phyloP scores from a whole-genome alignment of 768 basidiomycete genomes.

The Phaffia australis region DNA sequence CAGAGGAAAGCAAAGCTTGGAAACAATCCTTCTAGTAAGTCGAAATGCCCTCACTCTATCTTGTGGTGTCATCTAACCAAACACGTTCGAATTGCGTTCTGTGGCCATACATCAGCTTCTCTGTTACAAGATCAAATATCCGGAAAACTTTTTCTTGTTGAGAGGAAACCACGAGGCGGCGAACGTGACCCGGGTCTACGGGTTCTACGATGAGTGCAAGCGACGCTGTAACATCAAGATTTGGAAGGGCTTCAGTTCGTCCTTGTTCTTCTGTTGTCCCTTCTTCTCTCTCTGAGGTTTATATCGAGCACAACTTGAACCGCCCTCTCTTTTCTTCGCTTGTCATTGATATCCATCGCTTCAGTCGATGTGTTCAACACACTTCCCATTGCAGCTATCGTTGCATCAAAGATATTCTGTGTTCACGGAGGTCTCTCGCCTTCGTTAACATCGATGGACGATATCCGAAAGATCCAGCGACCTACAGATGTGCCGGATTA shows the following conservation, averaged over 20 bases:
- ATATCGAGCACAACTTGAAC: background rate
- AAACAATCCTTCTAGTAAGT: slow-evolving; percentile 71
- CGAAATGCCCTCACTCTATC: background rate
- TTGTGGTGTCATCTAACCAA: background rate
- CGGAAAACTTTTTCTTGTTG: slow-evolving; percentile 96
- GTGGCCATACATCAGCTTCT: slow-evolving; percentile 44
- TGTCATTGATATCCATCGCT: background rate
- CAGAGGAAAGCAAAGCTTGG: slow-evolving; percentile 93
- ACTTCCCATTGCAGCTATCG: slow-evolving; percentile 93
- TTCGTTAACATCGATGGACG: slow-evolving; percentile 62
- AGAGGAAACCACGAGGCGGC: slow-evolving; percentile 99
- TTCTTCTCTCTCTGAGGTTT: background rate
- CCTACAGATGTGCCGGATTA: slow-evolving; percentile 99
- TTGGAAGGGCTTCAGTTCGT: slow-evolving; percentile 81
- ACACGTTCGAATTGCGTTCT: background rate
- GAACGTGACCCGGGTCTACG: slow-evolving; percentile 97
- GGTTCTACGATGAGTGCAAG: slow-evolving; percentile 99
- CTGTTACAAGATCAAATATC: slow-evolving; percentile 99
- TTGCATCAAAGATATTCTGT: slow-evolving; percentile 98
- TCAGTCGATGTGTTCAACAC: slow-evolving; percentile 93
- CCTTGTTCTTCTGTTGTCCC: background rate
- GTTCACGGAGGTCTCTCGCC: slow-evolving; percentile 74
- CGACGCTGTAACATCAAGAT: slow-evolving; percentile 98
- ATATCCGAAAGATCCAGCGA: slow-evolving; percentile 93
- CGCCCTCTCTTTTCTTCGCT: background rate